Conservation (phyloP, 306 rosid species). For the Coriaria nepalensis region DNA sequence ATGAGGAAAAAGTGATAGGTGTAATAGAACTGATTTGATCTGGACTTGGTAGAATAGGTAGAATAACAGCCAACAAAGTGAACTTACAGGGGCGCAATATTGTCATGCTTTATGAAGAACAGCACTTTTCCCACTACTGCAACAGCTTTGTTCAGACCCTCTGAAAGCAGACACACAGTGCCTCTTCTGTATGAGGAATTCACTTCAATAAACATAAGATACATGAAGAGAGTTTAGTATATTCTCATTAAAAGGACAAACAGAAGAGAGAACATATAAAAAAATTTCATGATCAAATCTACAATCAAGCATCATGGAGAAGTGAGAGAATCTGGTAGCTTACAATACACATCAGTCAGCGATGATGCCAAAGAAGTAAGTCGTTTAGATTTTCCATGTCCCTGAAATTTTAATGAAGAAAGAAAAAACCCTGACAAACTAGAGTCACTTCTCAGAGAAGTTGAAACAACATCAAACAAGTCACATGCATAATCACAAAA, state of each 20-base stretch:
- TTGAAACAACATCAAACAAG: not conserved
- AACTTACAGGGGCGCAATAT: conserved; percentile 70
- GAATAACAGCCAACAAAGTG: conserved; percentile 7
- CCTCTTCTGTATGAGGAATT: conserved; percentile 42
- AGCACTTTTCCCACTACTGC: conserved; percentile 70
- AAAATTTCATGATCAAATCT: conserved; percentile 8
- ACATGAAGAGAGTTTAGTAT: conserved; percentile 21
- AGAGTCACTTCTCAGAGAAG: not conserved
- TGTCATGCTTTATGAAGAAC: conserved; percentile 60
- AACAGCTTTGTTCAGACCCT: conserved; percentile 67
- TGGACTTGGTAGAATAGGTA: not conserved
- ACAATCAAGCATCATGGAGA: conserved; percentile 8
- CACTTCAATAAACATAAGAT: conserved; percentile 24
- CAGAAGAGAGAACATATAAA: not conserved
- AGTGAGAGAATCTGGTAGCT: conserved; percentile 17
- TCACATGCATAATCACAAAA: conserved; percentile 10
- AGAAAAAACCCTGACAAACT: conserved; percentile 5
- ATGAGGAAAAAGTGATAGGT: no score
- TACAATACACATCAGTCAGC: conserved; percentile 44
- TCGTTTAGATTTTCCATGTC: conserved; percentile 50
- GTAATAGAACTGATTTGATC: not conserved
- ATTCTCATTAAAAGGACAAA: not conserved
- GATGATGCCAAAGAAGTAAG: conserved; percentile 48
- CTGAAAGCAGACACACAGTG: conserved; percentile 42
- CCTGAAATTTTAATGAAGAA: conserved; percentile 30